Base-by-base conservation (phyloP, 23 red algal genomes). In the Gracilaria domingensis region DNA sequence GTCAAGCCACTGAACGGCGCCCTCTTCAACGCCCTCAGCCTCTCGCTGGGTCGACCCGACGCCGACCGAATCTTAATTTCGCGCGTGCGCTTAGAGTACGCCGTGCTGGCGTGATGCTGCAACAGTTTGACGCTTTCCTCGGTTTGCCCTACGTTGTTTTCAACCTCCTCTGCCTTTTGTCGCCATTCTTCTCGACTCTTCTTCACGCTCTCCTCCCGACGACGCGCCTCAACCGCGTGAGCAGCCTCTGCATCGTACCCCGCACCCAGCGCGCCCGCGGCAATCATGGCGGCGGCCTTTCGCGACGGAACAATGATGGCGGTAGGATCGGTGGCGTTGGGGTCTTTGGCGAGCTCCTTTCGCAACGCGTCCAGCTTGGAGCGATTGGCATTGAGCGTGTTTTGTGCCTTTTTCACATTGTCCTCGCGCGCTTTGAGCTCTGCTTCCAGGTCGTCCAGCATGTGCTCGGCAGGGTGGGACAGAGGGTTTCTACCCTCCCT, bases 231-330 rank as follows among this genome's bases (percentile, higher is more conserved):
- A 4, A 92, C 80, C 2, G 78, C 89, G 8, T 92, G 79, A 25
- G 78, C 78, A 4, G 47, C 69, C 13, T 77, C 64, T 8, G 89
- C 79, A 32, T 84, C 79, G 39, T 84, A 92, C 23, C 79, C 78
- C 14, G 78, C 79, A 21, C 89, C 89, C 16, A 92, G 65, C 25
- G 89, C 89, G 28, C 89, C 89, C 5, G 62, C 89, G 8, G 78
- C 80, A 25, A 92, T 92, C 79, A 92, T 83, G 11, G 80, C 35
- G 18, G 80, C 80, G 6, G 89, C 89, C 55, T 92, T 92, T 47
- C 80, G 78, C 30, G 53, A 66, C n/a, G 89, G 89, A 25, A 92
- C 89, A 23, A 92, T 92, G 18, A 83, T 55, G 66, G 79, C 89
- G 14, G 36, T 65, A 4, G 79, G 66, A 18, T 84, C 64, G 35